Base-by-base conservation (phyloP, 1,139 yeast species). In the Kazachstania sp. region DNA sequence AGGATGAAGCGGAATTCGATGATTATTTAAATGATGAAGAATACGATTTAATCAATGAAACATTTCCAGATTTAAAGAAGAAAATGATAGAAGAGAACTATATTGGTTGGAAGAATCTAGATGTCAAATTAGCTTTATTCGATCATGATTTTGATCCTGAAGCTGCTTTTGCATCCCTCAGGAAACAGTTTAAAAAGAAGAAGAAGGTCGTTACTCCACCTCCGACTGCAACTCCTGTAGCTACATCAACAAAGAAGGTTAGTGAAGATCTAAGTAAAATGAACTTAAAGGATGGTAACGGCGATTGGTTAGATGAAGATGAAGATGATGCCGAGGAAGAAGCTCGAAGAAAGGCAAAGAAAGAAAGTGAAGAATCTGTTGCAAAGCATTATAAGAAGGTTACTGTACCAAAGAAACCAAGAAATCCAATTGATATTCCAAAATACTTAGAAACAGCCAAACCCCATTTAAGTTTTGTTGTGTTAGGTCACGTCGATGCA, bases 401-500 rank as follows among this genome's bases (percentile, higher is more conserved):
- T 12, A 52, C 57, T 3, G 52, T 49, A 3, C 64, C 64, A 30
- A 67, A 71, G n/a, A 63, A 65, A 44, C 71, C 73, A 15, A 61
- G 59, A 35, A 52, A 56, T 15, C 61, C 65, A n/a, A 48, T 68
- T 12, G 65, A 69, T 45, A 54, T 81, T 3, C 49, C 66, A 7
- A 64, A 67, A 29, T 57, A 58, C 45, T 30, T 61, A 7, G 59
- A 71, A 18, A 67, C 66, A n/a, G 50, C 64, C 13, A 84, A 83
- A 58, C 87, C 90, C 2, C 81, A 78, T 52, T 71, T 82, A 47
- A 80, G 90, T 18, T 84, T 86, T 64, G 95, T 87, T 30, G 94
- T 87, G 3, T 80, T 86, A 52, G 98, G 99, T 3, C 98, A 94
- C 68, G 97, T 94, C 18, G 99, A 94, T 69, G 95, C 97, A 0